Evolutionary conservation across 208 protist species (phyloP).

Genomic region (Trypanosoma platydactyli): DNA sequence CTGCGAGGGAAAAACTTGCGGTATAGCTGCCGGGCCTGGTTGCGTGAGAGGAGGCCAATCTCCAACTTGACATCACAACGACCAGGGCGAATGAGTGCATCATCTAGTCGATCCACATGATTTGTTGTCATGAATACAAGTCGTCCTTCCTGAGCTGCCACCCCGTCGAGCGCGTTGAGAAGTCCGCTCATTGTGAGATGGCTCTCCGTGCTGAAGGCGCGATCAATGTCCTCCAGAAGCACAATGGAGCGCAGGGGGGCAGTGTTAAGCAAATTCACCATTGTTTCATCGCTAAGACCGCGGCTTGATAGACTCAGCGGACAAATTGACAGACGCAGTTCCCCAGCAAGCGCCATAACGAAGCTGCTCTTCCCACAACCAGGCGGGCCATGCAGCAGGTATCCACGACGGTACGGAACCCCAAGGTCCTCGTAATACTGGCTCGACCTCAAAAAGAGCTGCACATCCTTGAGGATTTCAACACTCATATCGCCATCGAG

Average conservation of each 20-base stretch:
- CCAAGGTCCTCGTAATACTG: constrained; percentile 92
- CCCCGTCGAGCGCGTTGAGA: constrained; percentile 96
- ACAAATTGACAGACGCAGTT: constrained; percentile 91
- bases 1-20: constrained; percentile 80
- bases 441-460: constrained; percentile 74
- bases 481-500: constrained; percentile 64
- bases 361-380: constrained; percentile 95
- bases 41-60: constrained; percentile 63
- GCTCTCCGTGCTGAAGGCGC: constrained; percentile 87
- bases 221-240: constrained; percentile 96
- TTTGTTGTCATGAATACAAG: constrained; percentile 98
- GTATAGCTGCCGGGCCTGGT: constrained; percentile 85
- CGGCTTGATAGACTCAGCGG: constrained; percentile 92
- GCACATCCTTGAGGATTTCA: constrained; percentile 72
- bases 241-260: constrained; percentile 87
- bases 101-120: constrained; percentile 93
- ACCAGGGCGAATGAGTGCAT: constrained; percentile 94
- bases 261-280: constrained; percentile 86
- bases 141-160: constrained; percentile 93
- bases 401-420: constrained; percentile 95
- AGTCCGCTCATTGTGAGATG: constrained; percentile 94
- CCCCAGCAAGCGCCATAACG: constrained; percentile 92
- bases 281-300: constrained; percentile 83
- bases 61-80: constrained; percentile 93
- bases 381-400: constrained; percentile 94